Percentiles rank a stretch among this genome's conserved stretches.
These are phyloP conservation scores for Ophiostoma ulmi DNA, from an alignment of 2,329 filamentous ascomycete species.

Conservation along the genomic window DNA sequence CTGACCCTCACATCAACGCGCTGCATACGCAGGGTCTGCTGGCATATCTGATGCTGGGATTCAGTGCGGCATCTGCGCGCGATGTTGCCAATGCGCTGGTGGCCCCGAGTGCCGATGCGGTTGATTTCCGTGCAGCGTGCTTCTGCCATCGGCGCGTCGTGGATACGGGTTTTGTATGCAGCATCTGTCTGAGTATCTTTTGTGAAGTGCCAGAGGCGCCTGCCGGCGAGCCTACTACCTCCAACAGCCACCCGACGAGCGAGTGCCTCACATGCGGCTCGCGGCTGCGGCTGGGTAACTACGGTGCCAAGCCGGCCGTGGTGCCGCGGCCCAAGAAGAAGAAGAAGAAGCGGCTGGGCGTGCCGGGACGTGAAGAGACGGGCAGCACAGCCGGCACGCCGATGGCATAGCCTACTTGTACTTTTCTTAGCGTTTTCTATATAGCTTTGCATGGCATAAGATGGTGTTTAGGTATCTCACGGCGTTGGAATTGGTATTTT, in stretches of 20 bases:
- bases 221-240: not conserved
- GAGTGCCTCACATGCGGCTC: conserved; percentile 82
- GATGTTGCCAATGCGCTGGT: conserved; percentile 48
- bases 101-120: conserved; percentile 72
- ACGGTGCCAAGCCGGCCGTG: conserved; percentile 72
- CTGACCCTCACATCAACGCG: conserved; percentile 43
- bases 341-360: conserved; percentile 58
- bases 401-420: conserved; percentile 17
- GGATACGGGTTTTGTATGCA: conserved; percentile 91
- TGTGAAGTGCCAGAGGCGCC: conserved; percentile 53
- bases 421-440: not conserved
- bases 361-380: conserved; percentile 52
- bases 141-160: conserved; percentile 93
- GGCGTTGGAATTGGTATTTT: not conserved
- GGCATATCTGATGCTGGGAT: conserved; percentile 91
- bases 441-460: not conserved
- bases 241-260: conserved; percentile 39
- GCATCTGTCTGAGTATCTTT: conserved; percentile 92
- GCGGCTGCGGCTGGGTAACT: conserved; percentile 66
- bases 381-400: conserved; percentile 59
- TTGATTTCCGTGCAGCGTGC: conserved; percentile 96
- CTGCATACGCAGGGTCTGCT: conserved; percentile 64
- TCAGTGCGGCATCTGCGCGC: conserved; percentile 42
- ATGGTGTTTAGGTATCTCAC: not conserved
- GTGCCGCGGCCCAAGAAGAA: conserved; percentile 68